A percentile compares a stretch with the other conserved stretches of the same genome.
phyloP scores from a whole-genome alignment of 176 grass and related monocot species.

The Triticum urartu region DNA sequence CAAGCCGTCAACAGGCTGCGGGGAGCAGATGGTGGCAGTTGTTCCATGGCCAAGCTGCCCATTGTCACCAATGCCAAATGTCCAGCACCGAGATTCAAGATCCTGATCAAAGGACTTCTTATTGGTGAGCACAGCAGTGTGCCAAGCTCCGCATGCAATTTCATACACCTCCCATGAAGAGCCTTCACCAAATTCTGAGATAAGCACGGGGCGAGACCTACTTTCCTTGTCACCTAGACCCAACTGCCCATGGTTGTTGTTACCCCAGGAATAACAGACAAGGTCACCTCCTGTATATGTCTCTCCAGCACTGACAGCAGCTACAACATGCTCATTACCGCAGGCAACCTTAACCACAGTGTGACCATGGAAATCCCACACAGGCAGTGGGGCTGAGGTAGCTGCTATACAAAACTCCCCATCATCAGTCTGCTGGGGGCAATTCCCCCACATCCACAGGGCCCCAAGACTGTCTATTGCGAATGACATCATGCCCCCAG shows the following conservation, averaged over 20 bases:
- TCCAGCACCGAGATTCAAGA: slow-evolving; percentile 89
- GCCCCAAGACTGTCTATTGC: slow-evolving; percentile 90
- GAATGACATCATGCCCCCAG: slow-evolving; percentile 99
- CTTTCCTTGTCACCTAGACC: slow-evolving; percentile 85
- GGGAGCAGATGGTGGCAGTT: slow-evolving; percentile 57
- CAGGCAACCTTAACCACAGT: slow-evolving; percentile 89
- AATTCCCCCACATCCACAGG: slow-evolving; percentile 96
- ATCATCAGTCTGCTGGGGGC: slow-evolving; percentile 63
- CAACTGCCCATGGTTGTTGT: slow-evolving; percentile 88
- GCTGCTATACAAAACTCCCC: slow-evolving; percentile 55
- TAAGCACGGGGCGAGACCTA: slow-evolving; percentile 55
- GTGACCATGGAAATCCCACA: slow-evolving; percentile 91
- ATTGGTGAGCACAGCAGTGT: slow-evolving; percentile 78
- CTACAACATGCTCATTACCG: slow-evolving; percentile 95
- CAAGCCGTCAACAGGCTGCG: slow-evolving; percentile 69
- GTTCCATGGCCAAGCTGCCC: slow-evolving; percentile 95
- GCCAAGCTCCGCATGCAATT: slow-evolving; percentile 86
- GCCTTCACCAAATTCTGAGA: slow-evolving; percentile 58
- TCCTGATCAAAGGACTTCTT: slow-evolving; percentile 77
- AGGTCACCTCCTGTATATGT: slow-evolving; percentile 66
- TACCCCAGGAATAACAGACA: slow-evolving; percentile 85
- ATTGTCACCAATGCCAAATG: slow-evolving; percentile 89
- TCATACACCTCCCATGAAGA: slow-evolving; percentile 95
- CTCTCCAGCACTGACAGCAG: slow-evolving; percentile 76
- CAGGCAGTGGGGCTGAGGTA: slow-evolving; percentile 61